These are phyloP conservation scores for Globisporangium orthogonon DNA, from an alignment of 352 stramenopile genomes.

Conservation along the genomic window DNA sequence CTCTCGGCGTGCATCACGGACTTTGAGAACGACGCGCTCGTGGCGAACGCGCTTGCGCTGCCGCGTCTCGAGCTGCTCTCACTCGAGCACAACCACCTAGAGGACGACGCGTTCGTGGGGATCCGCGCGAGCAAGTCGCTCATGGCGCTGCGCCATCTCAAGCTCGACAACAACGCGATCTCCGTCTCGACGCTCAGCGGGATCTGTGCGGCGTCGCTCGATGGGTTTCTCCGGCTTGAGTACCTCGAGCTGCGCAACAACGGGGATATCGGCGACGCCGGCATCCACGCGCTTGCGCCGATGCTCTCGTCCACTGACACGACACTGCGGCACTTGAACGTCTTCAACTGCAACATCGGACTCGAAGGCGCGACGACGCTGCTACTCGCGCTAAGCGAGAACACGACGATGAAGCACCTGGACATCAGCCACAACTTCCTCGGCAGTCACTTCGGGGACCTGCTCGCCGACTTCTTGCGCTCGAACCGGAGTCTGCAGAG, in stretches of 20 bases:
- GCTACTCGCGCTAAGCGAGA: constrained; percentile 43
- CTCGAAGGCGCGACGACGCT: constrained; percentile 56
- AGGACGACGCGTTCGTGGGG: constrained; percentile 50
- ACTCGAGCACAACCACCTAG: constrained; percentile 74
- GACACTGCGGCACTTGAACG: constrained; percentile 49
- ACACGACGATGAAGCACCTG: constrained; percentile 46
- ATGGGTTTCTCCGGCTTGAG: constrained; percentile 42
- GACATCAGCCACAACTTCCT: constrained; percentile 78
- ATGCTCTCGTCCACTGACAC: constrained; percentile 37
- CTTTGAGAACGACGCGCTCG: constrained; percentile 45
- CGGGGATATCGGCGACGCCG: constrained; percentile 49
- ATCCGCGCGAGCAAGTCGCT: constrained; percentile 16
- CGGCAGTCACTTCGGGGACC: constrained; percentile 49
- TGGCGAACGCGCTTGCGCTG: constrained; percentile 30
- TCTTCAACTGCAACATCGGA: constrained; percentile 61
- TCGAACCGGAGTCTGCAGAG: constrained; percentile 42
- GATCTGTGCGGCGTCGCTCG: constrained; percentile 39
- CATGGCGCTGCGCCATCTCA: constrained; percentile 32
- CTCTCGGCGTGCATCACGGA: constrained; percentile 56
- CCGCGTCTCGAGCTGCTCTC: constrained; percentile 39
- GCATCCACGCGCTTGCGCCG: constrained; percentile 52
- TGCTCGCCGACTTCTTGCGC: constrained; percentile 58
- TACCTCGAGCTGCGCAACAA: constrained; percentile 63
- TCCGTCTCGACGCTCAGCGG: constrained; percentile 32
- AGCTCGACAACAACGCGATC: constrained; percentile 60